Conservation (phyloP, 1,284 basidiomycete genomes). For the Tilletia walkeri region DNA sequence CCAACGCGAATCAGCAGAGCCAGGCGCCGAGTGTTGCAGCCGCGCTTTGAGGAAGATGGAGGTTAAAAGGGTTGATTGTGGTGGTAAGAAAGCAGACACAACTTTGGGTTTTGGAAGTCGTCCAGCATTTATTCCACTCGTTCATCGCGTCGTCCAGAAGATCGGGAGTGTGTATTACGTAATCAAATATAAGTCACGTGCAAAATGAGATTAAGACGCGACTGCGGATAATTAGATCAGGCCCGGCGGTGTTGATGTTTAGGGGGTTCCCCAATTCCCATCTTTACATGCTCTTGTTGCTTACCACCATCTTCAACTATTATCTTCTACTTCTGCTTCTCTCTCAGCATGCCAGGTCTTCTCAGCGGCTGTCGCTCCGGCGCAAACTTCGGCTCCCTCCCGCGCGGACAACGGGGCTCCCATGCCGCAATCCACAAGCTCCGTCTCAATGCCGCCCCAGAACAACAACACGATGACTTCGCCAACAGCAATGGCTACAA, state of each 20-base stretch:
- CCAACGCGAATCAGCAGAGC: too few relatives aligned
- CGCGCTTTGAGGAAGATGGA: too few relatives aligned
- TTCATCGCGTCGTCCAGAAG: too few relatives aligned
- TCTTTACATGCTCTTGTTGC: too few relatives aligned
- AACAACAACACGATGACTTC: too few relatives aligned
- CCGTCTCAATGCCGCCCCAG: neutral
- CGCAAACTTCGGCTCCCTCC: constrained; percentile 16
- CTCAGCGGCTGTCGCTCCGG: constrained; percentile 17
- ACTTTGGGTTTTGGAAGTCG: too few relatives aligned
- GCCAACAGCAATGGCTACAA: too few relatives aligned
- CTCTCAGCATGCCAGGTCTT: constrained; percentile 11
- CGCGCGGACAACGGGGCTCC: constrained; percentile 7
- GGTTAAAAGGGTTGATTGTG: too few relatives aligned
- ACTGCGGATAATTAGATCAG: constrained; percentile 4
- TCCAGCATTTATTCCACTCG: too few relatives aligned
- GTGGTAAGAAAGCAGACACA: too few relatives aligned
- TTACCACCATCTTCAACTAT: too few relatives aligned
- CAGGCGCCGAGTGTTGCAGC: too few relatives aligned
- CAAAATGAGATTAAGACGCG: neutral
- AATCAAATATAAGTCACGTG: neutral
- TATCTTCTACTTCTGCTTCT: neutral
- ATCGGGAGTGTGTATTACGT: neutral
- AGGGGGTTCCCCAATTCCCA: neutral
- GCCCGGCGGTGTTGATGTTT: neutral
- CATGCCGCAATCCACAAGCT: constrained; percentile 10